Percentiles rank a stretch among this genome's conserved stretches.
Evolutionary conservation across 352 stramenopile genomes (phyloP).

Genomic region (Lagenidium giganteum): DNA sequence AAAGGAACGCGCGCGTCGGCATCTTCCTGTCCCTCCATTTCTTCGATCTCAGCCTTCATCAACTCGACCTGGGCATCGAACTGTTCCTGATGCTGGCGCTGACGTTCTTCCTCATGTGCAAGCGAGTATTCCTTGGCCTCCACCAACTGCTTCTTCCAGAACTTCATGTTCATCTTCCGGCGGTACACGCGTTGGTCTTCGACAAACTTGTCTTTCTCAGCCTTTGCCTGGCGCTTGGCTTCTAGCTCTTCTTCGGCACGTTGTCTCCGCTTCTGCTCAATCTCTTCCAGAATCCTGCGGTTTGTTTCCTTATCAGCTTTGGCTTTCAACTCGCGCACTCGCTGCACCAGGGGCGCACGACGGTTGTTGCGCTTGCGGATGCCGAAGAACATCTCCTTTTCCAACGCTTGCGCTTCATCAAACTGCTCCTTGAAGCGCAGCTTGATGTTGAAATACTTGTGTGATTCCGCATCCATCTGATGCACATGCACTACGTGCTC

Average conservation of each 20-base stretch:
- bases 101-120: slow-evolving; percentile 6
- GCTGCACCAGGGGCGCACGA: slow-evolving; percentile 44
- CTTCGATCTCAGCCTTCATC: slow-evolving; percentile 33
- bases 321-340: slow-evolving; percentile 41
- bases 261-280: slow-evolving; percentile 34
- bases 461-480: slow-evolving; percentile 52
- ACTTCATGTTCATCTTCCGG: slow-evolving; percentile 53
- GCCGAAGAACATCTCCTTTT: slow-evolving; percentile 41
- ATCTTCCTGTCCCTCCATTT: slow-evolving; percentile 24
- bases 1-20: slow-evolving; percentile 13
- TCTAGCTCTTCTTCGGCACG: slow-evolving; percentile 30
- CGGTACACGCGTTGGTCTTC: slow-evolving; percentile 24
- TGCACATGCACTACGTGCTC: slow-evolving; percentile 57
- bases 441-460: slow-evolving; percentile 45
- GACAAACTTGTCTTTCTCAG: slow-evolving; percentile 12
- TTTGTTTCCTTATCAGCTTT: slow-evolving; percentile 39
- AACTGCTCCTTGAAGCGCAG: slow-evolving; percentile 35
- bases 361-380: slow-evolving; percentile 53
- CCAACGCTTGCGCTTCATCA: slow-evolving; percentile 25
- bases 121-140: slow-evolving; percentile 37
- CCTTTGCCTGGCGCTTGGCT: slow-evolving; percentile 24
- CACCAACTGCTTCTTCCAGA: slow-evolving; percentile 66
- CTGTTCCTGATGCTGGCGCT: slow-evolving; percentile 13
- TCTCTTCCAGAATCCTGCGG: slow-evolving; percentile 22
- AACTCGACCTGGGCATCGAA: slow-evolving; percentile 22